Base-by-base conservation (phyloP, 805 yeast genomes). In the Starmera pachycereana region DNA sequence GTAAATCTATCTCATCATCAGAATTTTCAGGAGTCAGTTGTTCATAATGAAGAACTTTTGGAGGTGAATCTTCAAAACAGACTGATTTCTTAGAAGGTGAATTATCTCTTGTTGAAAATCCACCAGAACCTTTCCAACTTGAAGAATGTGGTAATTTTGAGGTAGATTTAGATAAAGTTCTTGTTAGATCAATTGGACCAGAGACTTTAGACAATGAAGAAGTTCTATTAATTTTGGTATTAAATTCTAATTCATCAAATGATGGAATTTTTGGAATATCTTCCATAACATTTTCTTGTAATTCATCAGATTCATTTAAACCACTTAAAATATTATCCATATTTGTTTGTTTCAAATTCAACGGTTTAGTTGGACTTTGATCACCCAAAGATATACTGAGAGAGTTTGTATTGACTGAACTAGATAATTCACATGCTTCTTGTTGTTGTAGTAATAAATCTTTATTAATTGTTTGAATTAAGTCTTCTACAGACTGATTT, bases 21-120 rank as follows among this genome's bases (percentile, higher is more conserved):
- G 59, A 53, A 37, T 51, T 32, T 9, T 54, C 52, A 1, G 59
- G 53, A 7, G 53, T 44, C 14, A 48, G 38, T 36, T 44, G 49
- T 12, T 61, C 63, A 42, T 60, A 63, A 38, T 63, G 61, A 29
- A 63, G 39, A 6, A 62, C 53, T 43, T 60, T 60, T 37, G 68
- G 66, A 4, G 71, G 68, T 1, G 66, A 56, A 6, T 48, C 42
- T 38, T 64, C 67, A 33, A 67, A 65, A 19, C 57, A 57, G 8
- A 67, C 71, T 4, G 62, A 56, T 39, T 62, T 65, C 38, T 56
- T 61, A 0, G 67, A 53, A 3, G 64, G 62, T 2, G 62, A 55
- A 35, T 47, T 47, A 27, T 54, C 60, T 27, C 52, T 51, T 9
- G 49, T 37, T 13, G 28, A 28, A 6, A 14, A 37, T 2, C 37